A percentile compares a stretch with the other conserved stretches of the same genome.
phyloP scores from a whole-genome alignment of 2,329 filamentous ascomycete genomes.

The Aureobasidium vineae region DNA sequence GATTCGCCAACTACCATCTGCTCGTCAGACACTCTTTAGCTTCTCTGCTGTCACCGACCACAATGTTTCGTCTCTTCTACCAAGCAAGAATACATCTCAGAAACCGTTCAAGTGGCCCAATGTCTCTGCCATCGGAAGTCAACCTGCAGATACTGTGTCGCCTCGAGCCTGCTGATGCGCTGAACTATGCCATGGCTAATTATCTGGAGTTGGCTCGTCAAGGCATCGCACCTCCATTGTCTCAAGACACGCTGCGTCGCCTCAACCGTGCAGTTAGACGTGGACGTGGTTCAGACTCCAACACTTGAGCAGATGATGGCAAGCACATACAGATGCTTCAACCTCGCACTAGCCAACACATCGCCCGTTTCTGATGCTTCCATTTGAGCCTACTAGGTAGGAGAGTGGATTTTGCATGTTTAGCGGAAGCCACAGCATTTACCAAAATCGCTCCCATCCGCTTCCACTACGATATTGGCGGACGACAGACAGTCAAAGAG shows the following conservation, averaged over 20 bases:
- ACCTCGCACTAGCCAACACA: background rate
- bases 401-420: background rate
- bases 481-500: background rate
- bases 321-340: background rate
- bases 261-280: constrained; percentile 31
- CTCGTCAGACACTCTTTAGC: constrained; percentile 43
- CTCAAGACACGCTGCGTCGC: constrained; percentile 32
- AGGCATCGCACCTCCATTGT: constrained; percentile 39
- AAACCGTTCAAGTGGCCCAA: constrained; percentile 35
- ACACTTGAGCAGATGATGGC: background rate
- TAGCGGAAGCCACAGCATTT: background rate
- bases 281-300: background rate
- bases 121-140: constrained; percentile 44
- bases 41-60: constrained; percentile 36
- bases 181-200: constrained; percentile 43
- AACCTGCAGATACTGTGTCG: constrained; percentile 42
- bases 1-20: constrained; percentile 48
- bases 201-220: constrained; percentile 38
- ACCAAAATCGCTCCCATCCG: background rate
- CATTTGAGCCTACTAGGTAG: background rate
- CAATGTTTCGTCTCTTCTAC: constrained; percentile 30
- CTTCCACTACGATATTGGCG: background rate
- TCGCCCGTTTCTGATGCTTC: too few relatives aligned
- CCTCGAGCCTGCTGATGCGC: constrained; percentile 40
- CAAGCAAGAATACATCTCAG: constrained; percentile 25